Evolutionary conservation across 2,329 filamentous ascomycete genomes (phyloP), one percentile per base, ranked within the genome.

Genomic region (Ophiostoma novo-ulmi): DNA sequence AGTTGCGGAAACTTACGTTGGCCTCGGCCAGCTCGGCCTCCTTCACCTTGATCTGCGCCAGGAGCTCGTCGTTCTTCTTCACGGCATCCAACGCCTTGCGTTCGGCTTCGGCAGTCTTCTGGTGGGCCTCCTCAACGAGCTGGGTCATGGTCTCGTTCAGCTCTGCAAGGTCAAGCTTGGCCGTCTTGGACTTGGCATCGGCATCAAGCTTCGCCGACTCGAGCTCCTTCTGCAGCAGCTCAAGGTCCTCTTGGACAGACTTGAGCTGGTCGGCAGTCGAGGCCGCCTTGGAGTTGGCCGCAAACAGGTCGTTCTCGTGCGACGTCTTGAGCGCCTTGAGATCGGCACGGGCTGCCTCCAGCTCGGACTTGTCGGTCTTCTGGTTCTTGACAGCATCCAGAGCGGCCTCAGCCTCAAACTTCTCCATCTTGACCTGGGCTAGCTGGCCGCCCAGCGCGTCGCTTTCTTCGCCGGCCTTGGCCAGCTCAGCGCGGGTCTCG

Each of bases 21-120:
- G 83, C 86, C 78, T 89, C 87, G 20, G 83, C 85, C 75, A 89
- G 80, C 78, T 89, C 87, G 58, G 87, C 87, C 61, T 89, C 86
- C 80, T 86, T 88, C 69, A 89, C 85, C 80, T 85, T 88, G 74
- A 87, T 80, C 76, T 85, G 85, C 48, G 85, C 84, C 74, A 84
- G 81, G 76, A 85, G 76, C 74, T 85, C 82, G 70, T 82, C 82
- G 39, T 82, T 76, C 80, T 85, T 87, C 74, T 86, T 79, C 75
- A 84, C 84, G 41, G 85, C 84, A 73, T 85, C 82, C 70, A 82
- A 81, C 38, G 82, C 75, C 80, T 85, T 87, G 74, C 86, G 79
- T 75, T 85, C 84, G 44, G 85, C 84, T 73, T 85, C 81, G n/a
- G 77, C 75, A 70, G 75, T 70, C 73, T 75, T 76, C 69, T 75